Percentiles rank a stretch among this genome's conserved stretches.
These are phyloP conservation scores for Coleophoma crateriformis DNA, from an alignment of 2,329 filamentous ascomycete species.

Conservation along the genomic window DNA sequence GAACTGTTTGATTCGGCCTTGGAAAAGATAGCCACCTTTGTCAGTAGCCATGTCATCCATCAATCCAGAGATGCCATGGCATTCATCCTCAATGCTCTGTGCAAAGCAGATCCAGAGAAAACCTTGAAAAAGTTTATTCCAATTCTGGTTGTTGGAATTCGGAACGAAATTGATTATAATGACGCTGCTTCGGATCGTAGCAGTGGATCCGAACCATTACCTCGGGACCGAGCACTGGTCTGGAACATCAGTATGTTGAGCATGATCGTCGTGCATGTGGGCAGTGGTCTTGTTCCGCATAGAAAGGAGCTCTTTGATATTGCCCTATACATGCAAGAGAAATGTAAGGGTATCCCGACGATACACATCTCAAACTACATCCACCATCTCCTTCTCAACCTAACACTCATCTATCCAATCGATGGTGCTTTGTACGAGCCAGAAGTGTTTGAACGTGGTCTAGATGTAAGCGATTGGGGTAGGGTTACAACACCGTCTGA, in stretches of 20 bases:
- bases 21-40: slow-evolving; percentile 87
- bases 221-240: slow-evolving; percentile 84
- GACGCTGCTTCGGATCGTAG: slow-evolving; percentile 92
- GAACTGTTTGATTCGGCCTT: slow-evolving; percentile 90
- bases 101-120: slow-evolving; percentile 93
- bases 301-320: slow-evolving; percentile 86
- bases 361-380: slow-evolving; percentile 98
- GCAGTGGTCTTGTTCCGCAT: slow-evolving; percentile 82
- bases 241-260: slow-evolving; percentile 97
- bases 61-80: slow-evolving; percentile 97
- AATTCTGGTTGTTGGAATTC: slow-evolving; percentile 84
- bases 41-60: slow-evolving; percentile 90
- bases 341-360: slow-evolving; percentile 87
- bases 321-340: slow-evolving; percentile 92
- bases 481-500: slow-evolving; percentile 67
- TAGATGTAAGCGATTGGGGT: slow-evolving; percentile 81
- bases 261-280: slow-evolving; percentile 97
- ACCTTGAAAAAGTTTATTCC: slow-evolving; percentile 87
- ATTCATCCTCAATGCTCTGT: slow-evolving; percentile 93
- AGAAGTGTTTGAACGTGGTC: slow-evolving; percentile 61
- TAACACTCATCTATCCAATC: slow-evolving; percentile 89
- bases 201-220: slow-evolving; percentile 87
- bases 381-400: slow-evolving; percentile 88
- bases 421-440: slow-evolving; percentile 86
- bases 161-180: slow-evolving; percentile 95